Evolutionary conservation across 768 basidiomycete species (phyloP), one percentile per base, ranked within the genome.

Genomic region (Dentipellis fragilis): DNA sequence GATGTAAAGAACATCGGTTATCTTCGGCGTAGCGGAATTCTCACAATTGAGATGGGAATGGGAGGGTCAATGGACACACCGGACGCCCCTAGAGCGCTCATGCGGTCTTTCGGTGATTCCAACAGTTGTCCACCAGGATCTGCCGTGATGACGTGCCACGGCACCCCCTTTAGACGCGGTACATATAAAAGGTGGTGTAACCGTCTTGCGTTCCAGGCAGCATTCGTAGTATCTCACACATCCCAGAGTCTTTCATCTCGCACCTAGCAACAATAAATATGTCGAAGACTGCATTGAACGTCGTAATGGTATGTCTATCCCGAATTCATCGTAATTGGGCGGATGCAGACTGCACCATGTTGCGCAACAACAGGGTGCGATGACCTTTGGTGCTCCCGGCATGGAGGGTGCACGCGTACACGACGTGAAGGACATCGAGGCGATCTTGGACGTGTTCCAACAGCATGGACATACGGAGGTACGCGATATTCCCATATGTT

Each of bases 391-490:
- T n/a, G 72, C 69, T 22, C 64, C 67, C 12, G 79, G 79, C 5
- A 71, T 69, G 49, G 74, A 75, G 38, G 75, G 68, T 23, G 75
- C 78, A 4, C 70, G 80, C 8, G 77, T 81, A 1, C 72, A 77
- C 58, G 71, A 75, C 49, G 45, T 78, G 54, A 70, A 75, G 52
- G 75, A 76, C 36, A 72, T 80, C 38, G 73, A 76, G 51, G 73
- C 72, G 1, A 78, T 81, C 54, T 64, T 85, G 55, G 80, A 83
- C 58, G 68, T 73, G 23, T 80, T 84, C 63, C 69, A 72, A 34
- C 64, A 69, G 4, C 79, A 80, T 61, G 83, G 84, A 0, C 83
- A 85, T 66, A 71, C 67, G 38, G 80, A 82, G 71, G 68, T 77
- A 49, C 52, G 38, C 52, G 3, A 10, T 29, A 67, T 48, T 57